Evolutionary conservation across 805 yeast species (phyloP).

Genomic region (Zygoascus biomembranicola): DNA sequence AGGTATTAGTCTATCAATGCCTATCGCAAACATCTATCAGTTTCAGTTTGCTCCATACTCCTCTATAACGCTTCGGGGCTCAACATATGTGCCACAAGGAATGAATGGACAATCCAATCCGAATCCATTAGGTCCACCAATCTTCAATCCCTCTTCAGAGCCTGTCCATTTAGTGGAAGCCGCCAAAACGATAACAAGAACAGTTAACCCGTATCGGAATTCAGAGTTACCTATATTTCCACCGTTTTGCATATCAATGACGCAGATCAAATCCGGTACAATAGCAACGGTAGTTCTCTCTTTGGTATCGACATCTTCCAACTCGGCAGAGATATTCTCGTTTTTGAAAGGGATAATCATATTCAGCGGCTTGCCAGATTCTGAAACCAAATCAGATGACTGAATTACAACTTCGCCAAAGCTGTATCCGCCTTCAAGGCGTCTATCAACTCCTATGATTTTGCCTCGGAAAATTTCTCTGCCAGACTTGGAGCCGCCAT

Average conservation of each 20-base stretch:
- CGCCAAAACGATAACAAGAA: constrained; percentile 36
- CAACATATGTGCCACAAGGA: constrained; percentile 31
- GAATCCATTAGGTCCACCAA: constrained; percentile 38
- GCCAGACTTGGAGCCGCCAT: constrained; percentile 28
- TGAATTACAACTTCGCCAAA: constrained; percentile 38
- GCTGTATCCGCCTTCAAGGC: constrained; percentile 35
- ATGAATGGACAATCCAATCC: constrained; percentile 31
- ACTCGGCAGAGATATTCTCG: constrained; percentile 35
- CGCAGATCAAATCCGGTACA: constrained; percentile 40
- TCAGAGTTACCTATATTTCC: constrained; percentile 42
- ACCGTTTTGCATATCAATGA: constrained; percentile 35
- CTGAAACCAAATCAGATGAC: neutral
- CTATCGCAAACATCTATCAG: neutral
- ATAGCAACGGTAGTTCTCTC: constrained; percentile 29
- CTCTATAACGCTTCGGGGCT: constrained; percentile 34
- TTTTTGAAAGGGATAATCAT: constrained; percentile 38
- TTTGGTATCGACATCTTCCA: constrained; percentile 12
- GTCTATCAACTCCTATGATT: constrained; percentile 36
- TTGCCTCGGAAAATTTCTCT: constrained; percentile 34
- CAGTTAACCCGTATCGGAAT: constrained; percentile 37
- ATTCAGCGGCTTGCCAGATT: neutral
- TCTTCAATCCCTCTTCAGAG: constrained; percentile 30
- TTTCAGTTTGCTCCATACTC: constrained; percentile 21
- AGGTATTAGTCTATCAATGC: neutral
- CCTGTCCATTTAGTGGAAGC: constrained; percentile 31